A percentile compares a stretch with the other conserved stretches of the same genome.
These are phyloP conservation scores for Elaphomyces granulatus DNA, from an alignment of 495 filamentous ascomycete species.

Conservation along the genomic window DNA sequence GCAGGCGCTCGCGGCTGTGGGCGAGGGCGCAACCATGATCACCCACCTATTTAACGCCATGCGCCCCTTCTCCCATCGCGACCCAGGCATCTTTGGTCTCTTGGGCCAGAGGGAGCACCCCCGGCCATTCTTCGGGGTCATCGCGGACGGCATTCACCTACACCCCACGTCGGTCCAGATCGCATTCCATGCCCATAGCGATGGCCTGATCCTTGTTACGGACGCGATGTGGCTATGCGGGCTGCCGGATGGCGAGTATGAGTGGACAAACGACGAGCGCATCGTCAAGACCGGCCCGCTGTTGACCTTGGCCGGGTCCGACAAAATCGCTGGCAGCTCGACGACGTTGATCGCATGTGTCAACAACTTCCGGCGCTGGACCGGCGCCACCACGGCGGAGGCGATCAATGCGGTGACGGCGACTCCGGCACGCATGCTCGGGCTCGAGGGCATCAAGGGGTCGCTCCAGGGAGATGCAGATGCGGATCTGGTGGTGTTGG, in stretches of 20 bases:
- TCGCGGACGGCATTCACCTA: conserved; percentile 49
- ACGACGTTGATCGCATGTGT: conserved; percentile 66
- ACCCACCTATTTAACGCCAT: conserved; percentile 90
- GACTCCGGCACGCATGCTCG: conserved; percentile 60
- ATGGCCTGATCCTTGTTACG: conserved; percentile 43
- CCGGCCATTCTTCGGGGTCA: conserved; percentile 44
- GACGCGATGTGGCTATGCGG: conserved; percentile 50
- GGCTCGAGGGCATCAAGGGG: conserved; percentile 51
- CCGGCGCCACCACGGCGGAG: conserved; percentile 44
- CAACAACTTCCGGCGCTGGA: conserved; percentile 64
- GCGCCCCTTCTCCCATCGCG: conserved; percentile 70
- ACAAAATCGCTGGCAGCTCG: conserved; percentile 58
- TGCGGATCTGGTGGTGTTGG: conserved; percentile 64
- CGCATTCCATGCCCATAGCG: conserved; percentile 42
- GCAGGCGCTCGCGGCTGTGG: conserved; percentile 48
- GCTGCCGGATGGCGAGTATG: conserved; percentile 59
- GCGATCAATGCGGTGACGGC: conserved; percentile 56
- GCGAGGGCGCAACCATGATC: conserved; percentile 64
- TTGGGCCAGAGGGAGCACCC: conserved; percentile 36
- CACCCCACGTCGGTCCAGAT: conserved; percentile 46
- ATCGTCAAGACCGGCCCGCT: conserved; percentile 54
- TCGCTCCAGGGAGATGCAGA: conserved; percentile 53
- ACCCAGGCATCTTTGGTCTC: conserved; percentile 71
- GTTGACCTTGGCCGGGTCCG: conserved; percentile 51
- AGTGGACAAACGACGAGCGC: conserved; percentile 63